These are phyloP conservation scores for Hericium coralloides DNA, from an alignment of 768 basidiomycete species.

Conservation along the genomic window DNA sequence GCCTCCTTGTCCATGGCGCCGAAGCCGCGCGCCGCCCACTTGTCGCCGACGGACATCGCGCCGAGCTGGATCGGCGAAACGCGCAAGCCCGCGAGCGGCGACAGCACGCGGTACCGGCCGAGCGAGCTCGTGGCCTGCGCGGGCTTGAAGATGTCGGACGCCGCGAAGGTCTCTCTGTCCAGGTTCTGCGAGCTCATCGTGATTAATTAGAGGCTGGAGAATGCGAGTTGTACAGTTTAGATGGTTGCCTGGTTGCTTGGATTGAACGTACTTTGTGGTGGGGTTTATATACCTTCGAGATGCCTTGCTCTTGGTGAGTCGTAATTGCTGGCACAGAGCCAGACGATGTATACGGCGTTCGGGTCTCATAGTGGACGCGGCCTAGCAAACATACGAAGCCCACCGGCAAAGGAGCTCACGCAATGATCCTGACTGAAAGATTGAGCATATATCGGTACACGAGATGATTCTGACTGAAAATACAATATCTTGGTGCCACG, in stretches of 20 bases:
- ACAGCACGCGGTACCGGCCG: slow-evolving; percentile 12
- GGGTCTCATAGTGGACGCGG: not conserved
- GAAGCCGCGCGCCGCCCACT: no score
- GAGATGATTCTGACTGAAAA: not conserved
- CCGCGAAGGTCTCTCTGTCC: not conserved
- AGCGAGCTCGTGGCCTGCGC: not conserved
- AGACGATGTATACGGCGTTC: not conserved
- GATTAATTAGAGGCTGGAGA: not conserved
- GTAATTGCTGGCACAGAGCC: not conserved
- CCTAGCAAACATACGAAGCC: not conserved
- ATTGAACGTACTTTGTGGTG: not conserved
- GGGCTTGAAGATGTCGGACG: not conserved
- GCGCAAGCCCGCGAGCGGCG: not conserved
- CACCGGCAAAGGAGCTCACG: not conserved
- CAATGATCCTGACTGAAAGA: not conserved
- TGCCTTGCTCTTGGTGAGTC: not conserved
- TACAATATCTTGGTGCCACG: not conserved
- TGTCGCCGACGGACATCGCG: no score
- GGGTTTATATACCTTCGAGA: not conserved
- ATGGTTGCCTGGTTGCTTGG: no score
- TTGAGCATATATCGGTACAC: not conserved
- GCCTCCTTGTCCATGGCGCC: no score
- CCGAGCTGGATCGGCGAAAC: no score
- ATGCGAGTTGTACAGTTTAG: no score
- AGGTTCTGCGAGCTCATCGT: not conserved